A percentile compares a stretch with the other conserved stretches of the same genome.
Conservation (phyloP, 2,329 filamentous ascomycete species). For the Volutella citrinella region DNA sequence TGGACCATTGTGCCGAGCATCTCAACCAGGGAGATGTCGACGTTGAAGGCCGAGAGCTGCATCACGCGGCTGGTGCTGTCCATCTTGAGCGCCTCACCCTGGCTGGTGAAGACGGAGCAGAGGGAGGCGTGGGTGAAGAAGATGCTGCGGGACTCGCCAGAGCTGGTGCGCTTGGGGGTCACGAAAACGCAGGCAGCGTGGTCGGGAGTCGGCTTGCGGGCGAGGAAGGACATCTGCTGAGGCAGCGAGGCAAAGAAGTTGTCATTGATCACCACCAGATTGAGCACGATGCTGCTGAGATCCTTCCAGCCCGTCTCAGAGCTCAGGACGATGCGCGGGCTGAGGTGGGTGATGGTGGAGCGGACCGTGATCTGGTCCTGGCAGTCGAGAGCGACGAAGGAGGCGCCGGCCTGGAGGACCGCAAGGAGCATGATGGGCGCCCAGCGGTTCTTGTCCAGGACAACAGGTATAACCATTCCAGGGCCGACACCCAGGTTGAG, state of each 20-base stretch:
- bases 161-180: slow-evolving; percentile 44
- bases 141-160: slow-evolving; percentile 49
- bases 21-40: slow-evolving; percentile 51
- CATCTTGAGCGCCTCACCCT: slow-evolving; percentile 49
- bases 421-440: slow-evolving; percentile 69
- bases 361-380: slow-evolving; percentile 40
- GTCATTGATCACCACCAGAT: slow-evolving; percentile 41
- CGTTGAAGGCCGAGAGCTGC: slow-evolving; percentile 52
- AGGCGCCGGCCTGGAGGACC: slow-evolving; percentile 56
- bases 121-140: slow-evolving; percentile 60
- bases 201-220: slow-evolving; percentile 35
- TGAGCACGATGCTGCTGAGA: slow-evolving; percentile 37
- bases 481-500: slow-evolving; percentile 46
- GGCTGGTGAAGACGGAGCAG: slow-evolving; percentile 50
- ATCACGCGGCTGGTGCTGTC: slow-evolving; percentile 51
- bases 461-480: slow-evolving; percentile 60
- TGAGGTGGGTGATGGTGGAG: slow-evolving; percentile 41
- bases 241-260: slow-evolving; percentile 36
- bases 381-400: slow-evolving; percentile 49
- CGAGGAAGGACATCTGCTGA: slow-evolving; percentile 26
- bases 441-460: slow-evolving; percentile 67
- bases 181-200: slow-evolving; percentile 61
- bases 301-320: slow-evolving; percentile 40
- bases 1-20: slow-evolving; percentile 49
- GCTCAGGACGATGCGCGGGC: slow-evolving; percentile 41